Conservation (phyloP, 805 yeast genomes). For the Suhomyces sp. region DNA sequence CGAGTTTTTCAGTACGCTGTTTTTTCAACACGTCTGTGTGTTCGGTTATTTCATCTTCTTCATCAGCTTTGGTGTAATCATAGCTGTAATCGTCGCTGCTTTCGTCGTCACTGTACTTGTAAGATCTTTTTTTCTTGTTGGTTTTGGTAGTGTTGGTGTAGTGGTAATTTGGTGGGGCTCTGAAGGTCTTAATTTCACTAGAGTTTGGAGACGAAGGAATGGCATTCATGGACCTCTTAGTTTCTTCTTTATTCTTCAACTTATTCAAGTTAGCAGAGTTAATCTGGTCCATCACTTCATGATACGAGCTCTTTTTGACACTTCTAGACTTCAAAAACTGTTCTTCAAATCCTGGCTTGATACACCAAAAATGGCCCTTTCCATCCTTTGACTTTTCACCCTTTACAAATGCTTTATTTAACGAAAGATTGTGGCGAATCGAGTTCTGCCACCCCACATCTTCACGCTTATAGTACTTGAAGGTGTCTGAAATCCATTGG, state of each 20-base stretch:
- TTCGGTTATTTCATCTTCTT: neutral
- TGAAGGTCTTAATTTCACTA: neutral
- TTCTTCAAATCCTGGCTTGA: constrained; percentile 77
- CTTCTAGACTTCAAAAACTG: constrained; percentile 68
- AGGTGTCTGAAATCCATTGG: constrained; percentile 86
- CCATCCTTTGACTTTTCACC: constrained; percentile 89
- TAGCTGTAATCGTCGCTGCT: constrained; percentile 14
- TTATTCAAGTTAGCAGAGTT: constrained; percentile 9
- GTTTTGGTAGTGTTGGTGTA: neutral
- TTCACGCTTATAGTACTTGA: constrained; percentile 74
- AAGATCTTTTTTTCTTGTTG: constrained; percentile 4
- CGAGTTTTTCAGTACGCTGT: constrained; percentile 6
- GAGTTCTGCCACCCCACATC: constrained; percentile 98
- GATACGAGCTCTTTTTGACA: constrained; percentile 42
- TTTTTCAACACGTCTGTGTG: constrained; percentile 10
- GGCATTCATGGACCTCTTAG: constrained; percentile 17
- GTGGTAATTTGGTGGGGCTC: neutral
- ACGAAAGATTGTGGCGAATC: constrained; percentile 87
- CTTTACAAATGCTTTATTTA: constrained; percentile 90
- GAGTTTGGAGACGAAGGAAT: constrained; percentile 33
- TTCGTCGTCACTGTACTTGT: constrained; percentile 15
- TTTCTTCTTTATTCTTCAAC: constrained; percentile 6
- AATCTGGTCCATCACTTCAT: constrained; percentile 44
- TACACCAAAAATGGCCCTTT: constrained; percentile 91
- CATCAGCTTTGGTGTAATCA: constrained; percentile 5